Evolutionary conservation across 306 rosid genomes (phyloP).

Genomic region (Cucumis cinereus): DNA sequence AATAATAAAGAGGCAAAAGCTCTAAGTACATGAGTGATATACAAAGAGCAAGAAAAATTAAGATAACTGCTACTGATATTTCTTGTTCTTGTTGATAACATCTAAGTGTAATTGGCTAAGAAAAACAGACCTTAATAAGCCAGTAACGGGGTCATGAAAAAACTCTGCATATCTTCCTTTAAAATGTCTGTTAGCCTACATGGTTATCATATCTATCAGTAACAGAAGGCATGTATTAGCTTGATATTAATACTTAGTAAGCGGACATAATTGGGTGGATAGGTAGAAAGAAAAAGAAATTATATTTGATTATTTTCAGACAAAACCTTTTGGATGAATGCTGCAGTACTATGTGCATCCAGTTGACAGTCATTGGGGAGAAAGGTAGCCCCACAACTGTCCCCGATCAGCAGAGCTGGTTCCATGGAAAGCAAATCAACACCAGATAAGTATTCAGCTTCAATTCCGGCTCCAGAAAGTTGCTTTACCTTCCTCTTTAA

Average conservation of each 20-base stretch:
- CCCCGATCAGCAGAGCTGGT: slow-evolving; percentile 55
- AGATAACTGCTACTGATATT: neutral
- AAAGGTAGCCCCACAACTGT: slow-evolving; percentile 57
- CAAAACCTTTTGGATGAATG: slow-evolving; percentile 49
- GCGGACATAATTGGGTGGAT: neutral
- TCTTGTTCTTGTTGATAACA: neutral
- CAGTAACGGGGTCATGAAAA: slow-evolving; percentile 59
- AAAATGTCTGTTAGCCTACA: slow-evolving; percentile 58
- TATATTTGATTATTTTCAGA: neutral
- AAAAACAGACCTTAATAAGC: slow-evolving; percentile 48
- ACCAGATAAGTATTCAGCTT: slow-evolving; percentile 48
- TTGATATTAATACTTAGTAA: neutral
- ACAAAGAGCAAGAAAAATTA: too few relatives aligned
- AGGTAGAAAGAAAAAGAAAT: neutral
- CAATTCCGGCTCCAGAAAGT: slow-evolving; percentile 51
- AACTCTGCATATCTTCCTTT: slow-evolving; percentile 74
- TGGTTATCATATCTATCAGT: neutral
- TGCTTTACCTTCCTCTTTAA: slow-evolving; percentile 48
- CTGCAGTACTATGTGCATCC: slow-evolving; percentile 61
- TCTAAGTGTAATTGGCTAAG: neutral
- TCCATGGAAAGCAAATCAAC: slow-evolving; percentile 48
- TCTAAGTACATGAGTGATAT: too few relatives aligned
- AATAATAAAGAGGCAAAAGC: too few relatives aligned
- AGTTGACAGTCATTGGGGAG: slow-evolving; percentile 74
- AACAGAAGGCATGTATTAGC: neutral